Conservation (phyloP, 805 yeast species). For the Kodamaea restingae region DNA sequence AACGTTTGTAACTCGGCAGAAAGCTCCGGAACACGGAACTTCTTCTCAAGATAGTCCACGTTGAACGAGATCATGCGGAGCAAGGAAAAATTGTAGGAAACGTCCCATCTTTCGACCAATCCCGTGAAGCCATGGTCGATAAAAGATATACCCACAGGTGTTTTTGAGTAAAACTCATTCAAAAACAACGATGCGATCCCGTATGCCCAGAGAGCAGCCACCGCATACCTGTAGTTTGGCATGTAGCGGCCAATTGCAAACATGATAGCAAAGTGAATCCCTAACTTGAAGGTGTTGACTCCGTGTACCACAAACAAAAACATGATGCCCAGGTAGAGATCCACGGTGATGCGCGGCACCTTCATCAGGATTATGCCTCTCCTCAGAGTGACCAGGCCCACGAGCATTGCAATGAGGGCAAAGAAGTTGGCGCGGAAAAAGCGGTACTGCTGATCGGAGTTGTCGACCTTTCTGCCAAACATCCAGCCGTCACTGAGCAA, state of each 20-base stretch:
- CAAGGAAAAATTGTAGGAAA: slow-evolving; percentile 84
- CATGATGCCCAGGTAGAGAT: slow-evolving; percentile 63
- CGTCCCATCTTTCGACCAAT: slow-evolving; percentile 90
- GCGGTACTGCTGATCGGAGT: slow-evolving; percentile 84
- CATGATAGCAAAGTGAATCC: slow-evolving; percentile 53
- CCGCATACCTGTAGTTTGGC: slow-evolving; percentile 36
- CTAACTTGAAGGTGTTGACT: slow-evolving; percentile 57
- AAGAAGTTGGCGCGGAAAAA: slow-evolving; percentile 81
- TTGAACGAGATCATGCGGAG: slow-evolving; percentile 81
- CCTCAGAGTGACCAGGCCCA: slow-evolving; percentile 53
- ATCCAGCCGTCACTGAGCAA: slow-evolving; percentile 82
- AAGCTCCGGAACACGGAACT: slow-evolving; percentile 5
- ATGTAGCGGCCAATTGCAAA: slow-evolving; percentile 45
- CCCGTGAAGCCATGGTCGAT: slow-evolving; percentile 68
- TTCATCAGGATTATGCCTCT: slow-evolving; percentile 19
- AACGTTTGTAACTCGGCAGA: slow-evolving; percentile 8
- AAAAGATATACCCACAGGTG: slow-evolving; percentile 49
- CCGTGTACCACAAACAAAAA: slow-evolving; percentile 81
- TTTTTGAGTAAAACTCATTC: slow-evolving; percentile 63
- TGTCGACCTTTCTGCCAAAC: slow-evolving; percentile 85
- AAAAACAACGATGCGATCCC: slow-evolving; percentile 75
- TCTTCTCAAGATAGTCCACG: slow-evolving; percentile 61
- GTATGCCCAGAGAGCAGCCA: slow-evolving; percentile 62
- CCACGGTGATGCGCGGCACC: slow-evolving; percentile 55
- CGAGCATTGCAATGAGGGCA: slow-evolving; percentile 52